phyloP scores from a whole-genome alignment of 176 grass and related monocot species.

The Bromus sterilis region DNA sequence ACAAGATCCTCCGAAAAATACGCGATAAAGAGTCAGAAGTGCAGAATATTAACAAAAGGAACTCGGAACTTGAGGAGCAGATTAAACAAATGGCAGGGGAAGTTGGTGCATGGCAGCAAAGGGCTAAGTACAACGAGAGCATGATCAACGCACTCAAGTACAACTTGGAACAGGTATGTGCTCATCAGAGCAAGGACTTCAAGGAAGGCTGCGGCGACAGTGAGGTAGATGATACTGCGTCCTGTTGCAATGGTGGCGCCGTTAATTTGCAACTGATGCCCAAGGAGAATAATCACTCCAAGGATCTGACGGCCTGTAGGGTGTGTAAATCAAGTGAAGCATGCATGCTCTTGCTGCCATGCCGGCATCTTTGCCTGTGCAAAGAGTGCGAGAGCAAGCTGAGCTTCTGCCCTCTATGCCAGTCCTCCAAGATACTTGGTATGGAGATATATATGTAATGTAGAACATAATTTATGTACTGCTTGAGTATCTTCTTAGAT shows the following conservation, averaged over 20 bases:
- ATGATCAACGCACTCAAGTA: constrained; percentile 95
- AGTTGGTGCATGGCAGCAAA: constrained; percentile 86
- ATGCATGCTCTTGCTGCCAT: constrained; percentile 91
- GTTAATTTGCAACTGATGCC: constrained; percentile 50
- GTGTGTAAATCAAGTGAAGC: constrained; percentile 83
- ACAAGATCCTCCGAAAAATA: constrained; percentile 83
- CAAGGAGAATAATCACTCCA: constrained; percentile 52
- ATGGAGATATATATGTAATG: constrained; percentile 99
- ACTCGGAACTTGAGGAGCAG: constrained; percentile 87
- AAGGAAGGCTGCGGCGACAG: constrained; percentile 98
- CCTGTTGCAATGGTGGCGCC: constrained; percentile 71
- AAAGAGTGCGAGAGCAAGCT: constrained; percentile 95
- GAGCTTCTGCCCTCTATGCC: constrained; percentile 86
- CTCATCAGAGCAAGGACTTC: constrained; percentile 84
- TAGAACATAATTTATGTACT: constrained; percentile 41
- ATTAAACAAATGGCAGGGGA: constrained; percentile 80
- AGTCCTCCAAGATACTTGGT: constrained; percentile 91
- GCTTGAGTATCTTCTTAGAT: constrained; percentile 35
- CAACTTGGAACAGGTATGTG: constrained; percentile 86
- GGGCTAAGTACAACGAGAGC: constrained; percentile 97
- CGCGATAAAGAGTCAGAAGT: constrained; percentile 83
- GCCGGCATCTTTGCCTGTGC: constrained; percentile 93
- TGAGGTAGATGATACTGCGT: constrained; percentile 91
- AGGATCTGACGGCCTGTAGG: constrained; percentile 58
- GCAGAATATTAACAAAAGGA: constrained; percentile 80